These are phyloP conservation scores for Microdochium paspali DNA, from an alignment of 2,329 filamentous ascomycete genomes.

Conservation along the genomic window DNA sequence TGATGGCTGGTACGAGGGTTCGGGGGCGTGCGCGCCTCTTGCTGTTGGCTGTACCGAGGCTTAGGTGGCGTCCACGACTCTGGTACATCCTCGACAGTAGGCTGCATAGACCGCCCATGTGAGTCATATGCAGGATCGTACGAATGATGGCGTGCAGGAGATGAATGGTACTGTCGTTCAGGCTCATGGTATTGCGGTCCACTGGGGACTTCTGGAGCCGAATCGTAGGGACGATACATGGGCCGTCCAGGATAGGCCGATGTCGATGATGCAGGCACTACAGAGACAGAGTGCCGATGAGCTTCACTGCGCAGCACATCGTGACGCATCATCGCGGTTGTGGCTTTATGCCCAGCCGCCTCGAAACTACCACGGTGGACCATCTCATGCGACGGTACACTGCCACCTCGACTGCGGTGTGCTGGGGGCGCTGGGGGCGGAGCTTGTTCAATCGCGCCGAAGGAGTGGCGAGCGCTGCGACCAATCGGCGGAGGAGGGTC, in stretches of 20 bases:
- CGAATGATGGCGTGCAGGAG: slow-evolving; percentile 36
- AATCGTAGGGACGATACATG: slow-evolving; percentile 41
- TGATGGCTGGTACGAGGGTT: neutral
- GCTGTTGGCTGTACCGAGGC: slow-evolving; percentile 13
- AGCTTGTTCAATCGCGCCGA: slow-evolving; percentile 28
- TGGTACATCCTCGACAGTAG: slow-evolving; percentile 55
- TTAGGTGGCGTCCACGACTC: slow-evolving; percentile 33
- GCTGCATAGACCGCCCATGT: slow-evolving; percentile 45
- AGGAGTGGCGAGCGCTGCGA: slow-evolving; percentile 13
- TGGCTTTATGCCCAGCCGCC: slow-evolving; percentile 28
- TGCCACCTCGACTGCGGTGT: slow-evolving; percentile 39
- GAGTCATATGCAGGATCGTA: slow-evolving; percentile 38
- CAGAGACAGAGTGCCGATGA: slow-evolving; percentile 36
- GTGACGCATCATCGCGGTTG: slow-evolving; percentile 39
- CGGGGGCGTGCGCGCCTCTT: slow-evolving; percentile 7
- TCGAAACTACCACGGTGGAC: slow-evolving; percentile 31
- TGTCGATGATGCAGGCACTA: slow-evolving; percentile 17
- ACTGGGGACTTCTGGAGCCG: slow-evolving; percentile 28
- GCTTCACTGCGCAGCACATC: slow-evolving; percentile 49
- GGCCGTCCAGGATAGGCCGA: slow-evolving; percentile 42
- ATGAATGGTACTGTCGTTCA: slow-evolving; percentile 23
- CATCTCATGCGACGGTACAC: slow-evolving; percentile 29
- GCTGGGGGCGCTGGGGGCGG: slow-evolving; percentile 47
- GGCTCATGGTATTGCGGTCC: slow-evolving; percentile 16
- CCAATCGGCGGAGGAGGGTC: slow-evolving; percentile 8